A percentile compares a stretch with the other conserved stretches of the same genome.
phyloP scores from a whole-genome alignment of 208 protist species.

The Crithidia sp. region DNA sequence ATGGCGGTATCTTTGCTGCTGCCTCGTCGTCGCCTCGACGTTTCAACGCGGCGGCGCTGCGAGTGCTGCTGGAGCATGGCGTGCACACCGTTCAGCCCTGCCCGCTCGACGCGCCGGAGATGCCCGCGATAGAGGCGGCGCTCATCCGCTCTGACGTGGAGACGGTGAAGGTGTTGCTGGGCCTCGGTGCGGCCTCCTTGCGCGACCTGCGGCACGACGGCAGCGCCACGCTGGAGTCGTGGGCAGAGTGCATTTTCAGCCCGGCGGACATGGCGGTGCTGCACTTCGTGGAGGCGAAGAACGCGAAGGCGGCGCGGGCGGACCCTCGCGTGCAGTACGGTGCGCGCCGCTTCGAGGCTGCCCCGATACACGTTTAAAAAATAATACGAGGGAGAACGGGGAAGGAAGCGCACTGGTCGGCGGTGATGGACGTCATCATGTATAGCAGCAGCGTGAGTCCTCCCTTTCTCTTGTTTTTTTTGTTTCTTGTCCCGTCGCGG shows the following conservation, averaged over 20 bases:
- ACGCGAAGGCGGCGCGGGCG: conserved; percentile 25
- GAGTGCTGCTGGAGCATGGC: conserved; percentile 53
- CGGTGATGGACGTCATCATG: too few relatives aligned
- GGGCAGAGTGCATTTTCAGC: conserved; percentile 42
- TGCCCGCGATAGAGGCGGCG: conserved; percentile 72
- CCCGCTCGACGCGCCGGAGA: conserved; percentile 44
- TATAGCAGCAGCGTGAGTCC: too few relatives aligned
- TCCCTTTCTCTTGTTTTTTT: too few relatives aligned
- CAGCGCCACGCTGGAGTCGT: conserved; percentile 40
- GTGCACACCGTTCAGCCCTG: conserved; percentile 58
- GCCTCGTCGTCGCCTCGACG: background rate
- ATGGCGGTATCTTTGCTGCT: background rate
- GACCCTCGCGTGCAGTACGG: conserved; percentile 63
- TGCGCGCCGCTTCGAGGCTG: conserved; percentile 39
- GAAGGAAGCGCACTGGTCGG: too few relatives aligned
- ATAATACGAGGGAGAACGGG: background rate
- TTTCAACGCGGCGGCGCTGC: conserved; percentile 27
- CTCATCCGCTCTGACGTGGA: conserved; percentile 36
- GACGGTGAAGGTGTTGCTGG: conserved; percentile 55
- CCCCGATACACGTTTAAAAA: background rate
- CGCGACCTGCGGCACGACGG: conserved; percentile 49
- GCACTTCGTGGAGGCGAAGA: conserved; percentile 32
- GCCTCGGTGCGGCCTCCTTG: conserved; percentile 56
- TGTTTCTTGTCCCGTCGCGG: too few relatives aligned
- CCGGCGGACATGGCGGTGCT: conserved; percentile 42